These are phyloP conservation scores for Triticum dicoccoides DNA, from an alignment of 176 grass and related monocot species.

Conservation along the genomic window DNA sequence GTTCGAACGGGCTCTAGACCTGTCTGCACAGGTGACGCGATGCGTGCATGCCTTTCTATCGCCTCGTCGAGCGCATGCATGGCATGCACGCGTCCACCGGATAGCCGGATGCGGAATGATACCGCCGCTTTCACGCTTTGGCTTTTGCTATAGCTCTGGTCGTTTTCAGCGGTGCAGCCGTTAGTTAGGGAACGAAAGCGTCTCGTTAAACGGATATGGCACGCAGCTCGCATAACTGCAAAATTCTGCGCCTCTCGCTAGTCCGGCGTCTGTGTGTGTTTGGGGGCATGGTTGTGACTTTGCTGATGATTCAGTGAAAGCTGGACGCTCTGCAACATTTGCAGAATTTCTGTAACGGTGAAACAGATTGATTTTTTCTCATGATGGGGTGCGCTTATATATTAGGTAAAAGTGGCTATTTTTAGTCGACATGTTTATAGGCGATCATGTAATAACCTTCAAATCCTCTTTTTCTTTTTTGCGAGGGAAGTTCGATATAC, in stretches of 20 bases:
- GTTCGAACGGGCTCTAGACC: background rate
- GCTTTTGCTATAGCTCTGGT: background rate
- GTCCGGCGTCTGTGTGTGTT: background rate
- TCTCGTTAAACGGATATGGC: background rate
- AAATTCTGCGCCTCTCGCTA: background rate
- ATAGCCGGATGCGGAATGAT: background rate
- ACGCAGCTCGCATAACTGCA: background rate
- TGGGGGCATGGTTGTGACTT: too few species aligned
- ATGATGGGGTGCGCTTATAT: too few species aligned
- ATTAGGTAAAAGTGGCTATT: background rate
- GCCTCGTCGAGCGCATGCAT: background rate
- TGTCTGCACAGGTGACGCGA: background rate
- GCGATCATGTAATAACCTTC: background rate
- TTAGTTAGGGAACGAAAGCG: background rate
- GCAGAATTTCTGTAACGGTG: background rate
- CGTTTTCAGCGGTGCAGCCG: too few species aligned
- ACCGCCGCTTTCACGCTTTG: background rate
- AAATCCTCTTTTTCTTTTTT: background rate
- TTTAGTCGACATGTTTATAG: background rate
- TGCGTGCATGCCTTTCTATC: background rate
- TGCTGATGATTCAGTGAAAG: too few species aligned
- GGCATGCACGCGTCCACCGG: background rate
- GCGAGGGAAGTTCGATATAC: too few species aligned
- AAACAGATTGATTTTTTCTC: background rate
- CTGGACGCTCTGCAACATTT: too few species aligned